Evolutionary conservation across 2,329 filamentous ascomycete genomes (phyloP).

Genomic region (Triangularia setosa): DNA sequence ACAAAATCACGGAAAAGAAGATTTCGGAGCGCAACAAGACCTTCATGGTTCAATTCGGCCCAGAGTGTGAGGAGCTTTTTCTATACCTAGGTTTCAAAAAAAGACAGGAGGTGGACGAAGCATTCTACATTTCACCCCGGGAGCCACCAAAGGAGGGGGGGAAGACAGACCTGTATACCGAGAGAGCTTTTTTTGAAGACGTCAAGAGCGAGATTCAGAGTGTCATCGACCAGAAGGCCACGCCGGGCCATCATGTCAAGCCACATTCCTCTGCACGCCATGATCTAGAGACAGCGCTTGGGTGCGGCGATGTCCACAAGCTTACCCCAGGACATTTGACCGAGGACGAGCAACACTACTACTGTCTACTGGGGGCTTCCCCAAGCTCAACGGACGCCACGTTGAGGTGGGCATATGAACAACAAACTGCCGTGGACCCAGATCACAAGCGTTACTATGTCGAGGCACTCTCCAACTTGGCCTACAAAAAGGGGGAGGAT

Average conservation of each 20-base stretch:
- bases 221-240: slow-evolving; percentile 33
- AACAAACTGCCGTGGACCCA: slow-evolving; percentile 22
- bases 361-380: slow-evolving; percentile 21
- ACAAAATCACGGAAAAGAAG: slow-evolving; percentile 29
- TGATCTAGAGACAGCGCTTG: slow-evolving; percentile 17
- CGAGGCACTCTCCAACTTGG: slow-evolving; percentile 21
- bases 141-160: slow-evolving; percentile 36
- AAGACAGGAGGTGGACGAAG: slow-evolving; percentile 36
- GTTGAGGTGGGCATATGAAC: slow-evolving; percentile 25
- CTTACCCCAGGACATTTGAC: slow-evolving; percentile 7
- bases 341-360: slow-evolving; percentile 11
- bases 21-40: slow-evolving; percentile 56
- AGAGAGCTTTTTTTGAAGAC: slow-evolving; percentile 48
- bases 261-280: slow-evolving; percentile 17
- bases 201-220: slow-evolving; percentile 46
- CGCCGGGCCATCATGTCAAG: not conserved
- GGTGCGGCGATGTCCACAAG: slow-evolving; percentile 28
- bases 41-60: slow-evolving; percentile 51
- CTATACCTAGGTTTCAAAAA: slow-evolving; percentile 47
- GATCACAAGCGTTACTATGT: slow-evolving; percentile 14
- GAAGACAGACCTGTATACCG: slow-evolving; percentile 36
- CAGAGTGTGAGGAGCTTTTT: slow-evolving; percentile 47
- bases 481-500: slow-evolving; percentile 14
- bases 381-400: slow-evolving; percentile 17
- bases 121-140: slow-evolving; percentile 34